Conservation (phyloP, 805 yeast species). For the Metschnikowia kunwiensis region DNA sequence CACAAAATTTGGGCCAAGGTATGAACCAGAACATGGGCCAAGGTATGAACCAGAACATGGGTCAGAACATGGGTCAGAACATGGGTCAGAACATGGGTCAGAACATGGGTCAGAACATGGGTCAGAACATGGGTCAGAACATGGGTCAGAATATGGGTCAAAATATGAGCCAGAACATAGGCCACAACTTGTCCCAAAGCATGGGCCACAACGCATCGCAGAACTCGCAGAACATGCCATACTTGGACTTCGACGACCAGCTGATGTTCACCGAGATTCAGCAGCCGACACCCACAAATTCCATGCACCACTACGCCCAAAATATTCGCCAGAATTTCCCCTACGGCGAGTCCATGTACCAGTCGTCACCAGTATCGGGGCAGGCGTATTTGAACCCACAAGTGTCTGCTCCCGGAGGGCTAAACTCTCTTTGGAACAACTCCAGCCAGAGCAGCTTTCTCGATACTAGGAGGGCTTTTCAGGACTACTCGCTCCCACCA, state of each 20-base stretch:
- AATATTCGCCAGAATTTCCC: slow-evolving; percentile 11
- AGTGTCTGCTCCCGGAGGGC: not conserved
- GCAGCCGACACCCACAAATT: slow-evolving; percentile 2
- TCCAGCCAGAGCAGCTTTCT: slow-evolving; percentile 13
- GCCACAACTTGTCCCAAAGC: not conserved
- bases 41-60: too few relatives aligned
- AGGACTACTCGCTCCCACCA: slow-evolving; percentile 12
- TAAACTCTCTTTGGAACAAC: slow-evolving; percentile 13
- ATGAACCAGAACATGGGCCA: too few relatives aligned
- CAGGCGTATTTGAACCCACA: slow-evolving; percentile 4
- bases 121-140: too few relatives aligned
- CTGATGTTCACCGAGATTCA: slow-evolving; percentile 2
- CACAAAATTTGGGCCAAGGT: too few relatives aligned
- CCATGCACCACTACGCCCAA: slow-evolving; percentile 10
- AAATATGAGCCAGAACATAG: not conserved
- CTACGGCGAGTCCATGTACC: slow-evolving; percentile 3
- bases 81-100: too few relatives aligned
- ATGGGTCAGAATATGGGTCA: not conserved
- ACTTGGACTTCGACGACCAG: slow-evolving; percentile 1
- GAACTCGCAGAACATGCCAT: too few relatives aligned
- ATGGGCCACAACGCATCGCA: too few relatives aligned
- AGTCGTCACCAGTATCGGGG: slow-evolving; percentile 4
- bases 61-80: too few relatives aligned
- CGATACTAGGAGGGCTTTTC: slow-evolving; percentile 11
- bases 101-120: too few relatives aligned